These are phyloP conservation scores for Lentithecium fluviatile DNA, from an alignment of 495 filamentous ascomycete genomes.

Conservation along the genomic window DNA sequence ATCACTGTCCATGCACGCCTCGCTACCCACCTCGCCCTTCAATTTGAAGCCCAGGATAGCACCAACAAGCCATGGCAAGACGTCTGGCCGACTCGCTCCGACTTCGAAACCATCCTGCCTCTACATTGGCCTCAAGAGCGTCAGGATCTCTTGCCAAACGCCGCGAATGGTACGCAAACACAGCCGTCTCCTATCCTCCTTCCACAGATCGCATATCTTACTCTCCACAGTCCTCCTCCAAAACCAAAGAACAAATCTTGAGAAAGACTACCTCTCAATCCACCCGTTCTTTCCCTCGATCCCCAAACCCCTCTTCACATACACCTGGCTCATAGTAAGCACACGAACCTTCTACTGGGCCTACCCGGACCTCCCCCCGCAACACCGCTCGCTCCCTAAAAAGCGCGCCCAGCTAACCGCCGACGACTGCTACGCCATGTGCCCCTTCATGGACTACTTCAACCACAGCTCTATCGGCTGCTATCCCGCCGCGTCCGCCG, in stretches of 20 bases:
- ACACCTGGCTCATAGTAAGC: slow-evolving; percentile 80
- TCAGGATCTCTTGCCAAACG: slow-evolving; percentile 22
- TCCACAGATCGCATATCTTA: neutral
- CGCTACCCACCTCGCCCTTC: slow-evolving; percentile 19
- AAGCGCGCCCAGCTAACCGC: slow-evolving; percentile 46
- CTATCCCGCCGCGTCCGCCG: slow-evolving; percentile 57
- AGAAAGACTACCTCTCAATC: slow-evolving; percentile 27
- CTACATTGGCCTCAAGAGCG: slow-evolving; percentile 26
- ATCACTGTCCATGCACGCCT: slow-evolving; percentile 28
- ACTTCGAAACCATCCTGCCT: slow-evolving; percentile 28
- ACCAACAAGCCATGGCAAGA: slow-evolving; percentile 25
- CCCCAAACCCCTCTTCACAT: slow-evolving; percentile 52
- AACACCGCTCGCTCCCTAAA: slow-evolving; percentile 45
- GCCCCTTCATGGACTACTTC: slow-evolving; percentile 85
- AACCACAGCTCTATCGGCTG: slow-evolving; percentile 73
- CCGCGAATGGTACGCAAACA: slow-evolving; percentile 22
- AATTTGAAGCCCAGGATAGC: slow-evolving; percentile 3
- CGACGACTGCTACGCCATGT: slow-evolving; percentile 77
- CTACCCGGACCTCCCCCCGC: slow-evolving; percentile 50
- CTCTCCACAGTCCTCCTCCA: slow-evolving; percentile 49
- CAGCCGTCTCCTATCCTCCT: neutral
- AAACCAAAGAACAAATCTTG: slow-evolving; percentile 62
- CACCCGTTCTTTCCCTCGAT: slow-evolving; percentile 4
- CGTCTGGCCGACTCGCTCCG: slow-evolving; percentile 28
- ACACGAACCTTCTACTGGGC: slow-evolving; percentile 73